Evolutionary conservation across 2,329 filamentous ascomycete genomes (phyloP), one percentile per base, ranked within the genome.

Genomic region (Neonectria sp.): DNA sequence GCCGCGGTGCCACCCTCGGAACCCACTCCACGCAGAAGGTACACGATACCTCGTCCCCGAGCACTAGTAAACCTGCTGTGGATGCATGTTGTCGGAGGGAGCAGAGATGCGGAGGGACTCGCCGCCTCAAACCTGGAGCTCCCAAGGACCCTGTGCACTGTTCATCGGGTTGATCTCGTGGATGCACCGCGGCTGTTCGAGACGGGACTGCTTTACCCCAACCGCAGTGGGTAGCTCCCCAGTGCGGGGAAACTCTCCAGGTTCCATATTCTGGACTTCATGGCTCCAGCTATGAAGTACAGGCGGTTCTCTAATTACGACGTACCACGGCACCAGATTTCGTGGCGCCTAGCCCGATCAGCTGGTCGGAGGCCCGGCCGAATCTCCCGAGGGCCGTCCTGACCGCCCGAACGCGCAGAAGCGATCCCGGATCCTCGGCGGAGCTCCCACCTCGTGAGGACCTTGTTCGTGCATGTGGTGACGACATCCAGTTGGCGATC

Each of bases 1-100:
- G 55, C 64, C 64, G 64, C 64, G 59, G 53, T 53, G 27, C 46
- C 64, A 59, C 58, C 59, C 15, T 45, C 7, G 17, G 33, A 45
- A 24, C 15, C 57, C 55, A 46, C 49, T 29, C 51, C 29, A 29
- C 2, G 11, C 25, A 3, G 17, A 25, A 63, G 33, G 58, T 66
- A 65, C 31, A 48, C 8, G 25, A 46, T 68, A 65, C 59, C 43
- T 40, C 11, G 21, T 4, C 7, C 29, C 31, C 21, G n/a, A 29
- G 15, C 5, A 11, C 21, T 37, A 25, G 15, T 8, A 62, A 40
- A 52, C 7, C 27, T 62, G 49, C 27, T 13, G 46, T 29, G 25
- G 46, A n/a, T 21, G 9, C 40, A 45, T 45, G n/a, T 45, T 45
- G 40, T 45, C 11, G n/a, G 40, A 45, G 40, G n/a, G 40, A 45